Evolutionary conservation across 2,329 filamentous ascomycete species (phyloP), one percentile per base, ranked within the genome.

Genomic region (Hypocreales sp.): DNA sequence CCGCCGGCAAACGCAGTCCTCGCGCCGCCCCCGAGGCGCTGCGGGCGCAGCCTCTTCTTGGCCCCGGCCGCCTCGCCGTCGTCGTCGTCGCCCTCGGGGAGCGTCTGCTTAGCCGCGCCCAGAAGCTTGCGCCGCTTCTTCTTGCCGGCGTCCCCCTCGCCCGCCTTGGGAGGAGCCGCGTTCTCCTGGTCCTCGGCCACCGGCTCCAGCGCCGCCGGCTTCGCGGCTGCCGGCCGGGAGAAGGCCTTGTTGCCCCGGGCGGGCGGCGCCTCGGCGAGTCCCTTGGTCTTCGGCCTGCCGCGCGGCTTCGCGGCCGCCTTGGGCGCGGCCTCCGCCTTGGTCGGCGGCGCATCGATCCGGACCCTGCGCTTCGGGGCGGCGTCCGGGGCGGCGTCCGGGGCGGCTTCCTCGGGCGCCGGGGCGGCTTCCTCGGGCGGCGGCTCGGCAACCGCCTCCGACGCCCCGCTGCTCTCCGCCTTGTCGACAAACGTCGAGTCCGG

Each of bases 81-180:
- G n/a, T 29, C 27, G 11, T 28, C 64, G 7, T 79, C 76, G 5
- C 75, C 75, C 7, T 78, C 75, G 32, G 87, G 82, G 5, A 90
- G 46, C 4, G 72, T 79, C 36, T 72, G 70, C 25, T 66, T 69
- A 14, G 64, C 61, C 14, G 53, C 56, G 4, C 74, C 72, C 2
- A 80, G 59, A 5, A 82, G 54, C 51, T 82, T 86, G 35, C 78
- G 70, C 58, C 78, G 84, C 61, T 77, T 82, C 46, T 70, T 74
- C 49, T 61, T 67, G 6, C 50, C 55, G 36, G 63, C 56, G 17
- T 38, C 40, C 36, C 55, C 52, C 16, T 14, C 17, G 31, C 31
- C n/a, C 5, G 33, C 33, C 30, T 41, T 34, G n/a, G 28, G 26
- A 4, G 26, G 24, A 5, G 25, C 15, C 12, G 24, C 31, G 11